Evolutionary conservation across 257 asterid species (phyloP).

Genomic region (Ballota nigra): DNA sequence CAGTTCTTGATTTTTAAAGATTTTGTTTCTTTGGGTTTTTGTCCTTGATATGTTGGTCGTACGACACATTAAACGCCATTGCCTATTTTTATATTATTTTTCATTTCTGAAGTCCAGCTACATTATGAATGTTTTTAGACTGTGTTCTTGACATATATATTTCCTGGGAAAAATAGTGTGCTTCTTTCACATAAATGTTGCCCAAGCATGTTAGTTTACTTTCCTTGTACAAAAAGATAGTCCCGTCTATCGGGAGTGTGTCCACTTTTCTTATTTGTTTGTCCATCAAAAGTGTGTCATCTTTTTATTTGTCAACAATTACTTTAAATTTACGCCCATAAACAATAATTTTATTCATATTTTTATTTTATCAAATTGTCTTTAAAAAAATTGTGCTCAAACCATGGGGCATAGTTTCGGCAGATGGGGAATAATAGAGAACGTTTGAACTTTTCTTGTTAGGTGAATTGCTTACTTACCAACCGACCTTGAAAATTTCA

Average conservation of each 20-base stretch:
- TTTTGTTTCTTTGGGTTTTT: neutral
- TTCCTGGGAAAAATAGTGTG: neutral
- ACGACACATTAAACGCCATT: neutral
- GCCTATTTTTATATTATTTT: neutral
- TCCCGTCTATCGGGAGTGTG: too few relatives aligned
- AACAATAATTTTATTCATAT: too few relatives aligned
- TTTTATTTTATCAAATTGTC: too few relatives aligned
- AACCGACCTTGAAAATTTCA: neutral
- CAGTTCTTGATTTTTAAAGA: neutral
- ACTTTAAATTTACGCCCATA: too few relatives aligned
- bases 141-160: neutral
- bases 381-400: too few relatives aligned
- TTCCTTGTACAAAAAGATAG: neutral
- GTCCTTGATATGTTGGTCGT: neutral
- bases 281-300: too few relatives aligned
- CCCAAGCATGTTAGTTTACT: neutral
- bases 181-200: neutral
- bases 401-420: too few relatives aligned
- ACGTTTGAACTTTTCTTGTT: neutral
- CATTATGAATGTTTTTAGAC: neutral
- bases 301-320: too few relatives aligned
- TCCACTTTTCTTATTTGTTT: too few relatives aligned
- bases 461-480: slow-evolving; percentile 20
- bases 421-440: too few relatives aligned
- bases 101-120: neutral